phyloP scores from a whole-genome alignment of 371 early-diverging fungal species.

The Mortierella sp. region DNA sequence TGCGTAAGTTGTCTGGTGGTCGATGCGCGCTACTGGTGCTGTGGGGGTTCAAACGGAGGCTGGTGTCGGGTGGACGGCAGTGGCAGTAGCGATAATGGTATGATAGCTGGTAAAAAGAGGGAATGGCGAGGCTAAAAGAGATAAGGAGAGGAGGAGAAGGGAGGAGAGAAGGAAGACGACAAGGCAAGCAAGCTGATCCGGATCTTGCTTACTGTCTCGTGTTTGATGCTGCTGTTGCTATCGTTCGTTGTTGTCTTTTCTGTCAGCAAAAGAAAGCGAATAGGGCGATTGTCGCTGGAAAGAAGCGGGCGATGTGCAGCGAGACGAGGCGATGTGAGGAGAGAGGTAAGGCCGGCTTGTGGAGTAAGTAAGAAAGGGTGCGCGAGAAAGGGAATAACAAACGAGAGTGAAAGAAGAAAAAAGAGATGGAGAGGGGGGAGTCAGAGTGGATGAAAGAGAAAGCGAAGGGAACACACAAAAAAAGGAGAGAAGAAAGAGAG shows the following conservation, averaged over 20 bases:
- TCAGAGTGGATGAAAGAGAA: not conserved
- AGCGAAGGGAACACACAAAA: slow-evolving; percentile 2
- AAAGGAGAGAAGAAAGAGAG: slow-evolving; percentile 8
- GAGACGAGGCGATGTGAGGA: not conserved
- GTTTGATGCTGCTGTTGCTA: not conserved
- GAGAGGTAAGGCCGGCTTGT: not conserved
- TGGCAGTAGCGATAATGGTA: not conserved
- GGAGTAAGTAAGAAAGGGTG: not conserved
- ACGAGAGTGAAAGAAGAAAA: not conserved
- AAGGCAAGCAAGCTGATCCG: not conserved
- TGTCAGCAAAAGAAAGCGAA: not conserved
- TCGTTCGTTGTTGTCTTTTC: not conserved
- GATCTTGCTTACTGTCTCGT: not conserved
- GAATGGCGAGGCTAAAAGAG: not conserved
- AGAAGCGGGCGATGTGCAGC: not conserved
- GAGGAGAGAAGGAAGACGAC: not conserved
- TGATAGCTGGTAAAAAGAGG: not conserved
- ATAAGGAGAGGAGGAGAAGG: not conserved
- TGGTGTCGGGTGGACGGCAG: not conserved
- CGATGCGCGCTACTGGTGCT: slow-evolving; percentile 3
- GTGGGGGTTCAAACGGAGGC: not conserved
- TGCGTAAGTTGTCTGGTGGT: not conserved
- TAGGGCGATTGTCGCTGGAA: not conserved
- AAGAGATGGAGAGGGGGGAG: not conserved
- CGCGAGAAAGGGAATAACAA: not conserved